Base-by-base conservation (phyloP, 345 rosid species). In the Camelina hispida region DNA sequence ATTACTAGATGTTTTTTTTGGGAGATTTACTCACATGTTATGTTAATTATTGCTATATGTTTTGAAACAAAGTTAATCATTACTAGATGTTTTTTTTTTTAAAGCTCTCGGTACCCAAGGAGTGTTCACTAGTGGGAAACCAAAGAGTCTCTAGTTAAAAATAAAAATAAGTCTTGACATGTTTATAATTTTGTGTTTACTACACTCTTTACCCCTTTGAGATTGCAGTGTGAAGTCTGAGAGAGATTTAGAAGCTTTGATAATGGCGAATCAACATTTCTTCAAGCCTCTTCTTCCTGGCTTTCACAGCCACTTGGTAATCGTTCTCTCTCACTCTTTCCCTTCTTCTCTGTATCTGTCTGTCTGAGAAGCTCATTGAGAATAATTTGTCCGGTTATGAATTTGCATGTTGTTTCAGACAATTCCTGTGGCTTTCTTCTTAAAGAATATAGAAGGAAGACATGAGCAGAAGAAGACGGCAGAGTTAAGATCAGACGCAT, bases 271-370 rank as follows among this genome's bases (percentile, higher is more conserved):
- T 16, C 44, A 61, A 61, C 68, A 65, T 62, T 72, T 72, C 77
- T 72, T 72, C 63, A 13, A 52, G 44, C 77, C 77, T 40, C 70
- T 72, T 63, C 63, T 72, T 53, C 70, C 63, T 7, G 70, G 46
- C 43, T 72, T 72, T 42, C 77, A 72, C 35, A 63, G 38, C 55
- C 35, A 53, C 35, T 63, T 72, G 69, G 70, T 72, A 53, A 8
- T 44, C 32, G 42, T n/a, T 28, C 35, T 15, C 61, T 16, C 10
- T 38, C 3, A n/a, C 2, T 34, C 16, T 46, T 46, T 54, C 10
- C 35, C 38, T 25, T 54, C 35, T 54, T 54, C 2, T 13, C 0
- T 37, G 7, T 22, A 20, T 44, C 1, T 37, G 7, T 58, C 16
- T 48, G 46, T 11, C 22, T 56, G 4, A 59, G 58, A 60, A 60